Evolutionary conservation across 495 filamentous ascomycete species (phyloP).

Genomic region (Pyrenopolyporus hunteri): DNA sequence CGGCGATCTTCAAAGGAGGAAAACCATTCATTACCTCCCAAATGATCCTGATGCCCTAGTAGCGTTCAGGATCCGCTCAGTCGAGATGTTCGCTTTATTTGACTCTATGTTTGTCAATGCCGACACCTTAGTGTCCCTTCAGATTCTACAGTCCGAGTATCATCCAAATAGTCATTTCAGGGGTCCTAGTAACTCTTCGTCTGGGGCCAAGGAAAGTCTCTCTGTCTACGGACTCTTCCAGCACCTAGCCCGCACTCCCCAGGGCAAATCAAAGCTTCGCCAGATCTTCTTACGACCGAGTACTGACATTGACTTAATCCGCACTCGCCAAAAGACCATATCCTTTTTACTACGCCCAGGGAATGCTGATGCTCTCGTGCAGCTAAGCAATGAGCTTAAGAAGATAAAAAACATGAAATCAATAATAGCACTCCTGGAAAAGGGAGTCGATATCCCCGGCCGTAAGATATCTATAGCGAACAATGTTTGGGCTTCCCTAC

Average conservation of each 20-base stretch:
- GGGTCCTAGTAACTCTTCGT: slow-evolving; percentile 69
- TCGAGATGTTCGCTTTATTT: slow-evolving; percentile 80
- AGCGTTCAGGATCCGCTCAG: slow-evolving; percentile 63
- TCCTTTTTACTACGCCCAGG: slow-evolving; percentile 71
- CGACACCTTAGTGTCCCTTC: slow-evolving; percentile 80
- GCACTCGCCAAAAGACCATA: slow-evolving; percentile 75
- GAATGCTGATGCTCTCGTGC: slow-evolving; percentile 63
- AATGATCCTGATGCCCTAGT: slow-evolving; percentile 55
- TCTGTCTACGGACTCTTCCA: slow-evolving; percentile 87
- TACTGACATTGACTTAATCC: slow-evolving; percentile 68
- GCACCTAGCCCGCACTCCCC: slow-evolving; percentile 77
- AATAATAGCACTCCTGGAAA: slow-evolving; percentile 72
- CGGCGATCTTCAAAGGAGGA: slow-evolving; percentile 75
- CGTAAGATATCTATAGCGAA: slow-evolving; percentile 64
- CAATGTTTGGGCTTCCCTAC: slow-evolving; percentile 73
- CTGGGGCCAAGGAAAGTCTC: slow-evolving; percentile 84
- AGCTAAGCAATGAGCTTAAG: slow-evolving; percentile 67
- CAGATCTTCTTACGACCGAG: slow-evolving; percentile 87
- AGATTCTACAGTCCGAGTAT: slow-evolving; percentile 83
- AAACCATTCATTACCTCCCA: slow-evolving; percentile 63
- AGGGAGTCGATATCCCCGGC: slow-evolving; percentile 71
- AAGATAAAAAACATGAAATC: slow-evolving; percentile 81
- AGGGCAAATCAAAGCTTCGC: slow-evolving; percentile 77
- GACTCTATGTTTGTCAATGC: slow-evolving; percentile 85
- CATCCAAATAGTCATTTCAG: slow-evolving; percentile 86